Conservation (phyloP, 331 rosid genomes). For the Pyrus hybrid region DNA sequence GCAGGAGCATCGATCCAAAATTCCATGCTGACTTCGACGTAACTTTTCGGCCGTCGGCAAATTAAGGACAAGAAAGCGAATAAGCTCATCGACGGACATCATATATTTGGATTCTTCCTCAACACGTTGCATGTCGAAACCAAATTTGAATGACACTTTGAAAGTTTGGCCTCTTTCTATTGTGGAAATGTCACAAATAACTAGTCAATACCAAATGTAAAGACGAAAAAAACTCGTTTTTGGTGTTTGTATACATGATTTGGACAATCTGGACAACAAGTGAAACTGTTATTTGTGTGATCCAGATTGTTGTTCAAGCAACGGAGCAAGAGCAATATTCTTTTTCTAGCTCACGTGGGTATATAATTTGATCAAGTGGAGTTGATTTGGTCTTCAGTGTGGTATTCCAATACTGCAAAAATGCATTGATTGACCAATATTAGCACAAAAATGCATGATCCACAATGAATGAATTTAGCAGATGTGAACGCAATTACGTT, state of each 20-base stretch:
- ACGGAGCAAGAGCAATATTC: not conserved
- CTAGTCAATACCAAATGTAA: not conserved
- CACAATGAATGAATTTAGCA: not conserved
- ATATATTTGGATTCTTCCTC: not conserved
- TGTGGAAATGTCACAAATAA: not conserved
- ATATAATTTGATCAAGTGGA: not conserved
- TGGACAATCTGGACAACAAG: not conserved
- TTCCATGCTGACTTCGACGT: not conserved
- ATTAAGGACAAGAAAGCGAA: not conserved
- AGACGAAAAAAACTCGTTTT: not conserved
- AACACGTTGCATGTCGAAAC: not conserved
- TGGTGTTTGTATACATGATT: not conserved
- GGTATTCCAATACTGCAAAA: not conserved
- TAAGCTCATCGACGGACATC: not conserved
- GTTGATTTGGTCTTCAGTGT: not conserved
- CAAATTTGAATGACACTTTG: not conserved
- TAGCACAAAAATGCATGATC: not conserved
- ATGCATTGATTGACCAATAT: not conserved
- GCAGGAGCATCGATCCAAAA: not conserved
- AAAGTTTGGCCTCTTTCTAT: not conserved
- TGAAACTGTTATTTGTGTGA: not conserved
- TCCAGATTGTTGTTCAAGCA: not conserved
- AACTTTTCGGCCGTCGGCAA: not conserved
- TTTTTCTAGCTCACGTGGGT: not conserved
- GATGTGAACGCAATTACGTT: not conserved